Conservation (phyloP, 305 asterid species). For the Solanum hybrid region DNA sequence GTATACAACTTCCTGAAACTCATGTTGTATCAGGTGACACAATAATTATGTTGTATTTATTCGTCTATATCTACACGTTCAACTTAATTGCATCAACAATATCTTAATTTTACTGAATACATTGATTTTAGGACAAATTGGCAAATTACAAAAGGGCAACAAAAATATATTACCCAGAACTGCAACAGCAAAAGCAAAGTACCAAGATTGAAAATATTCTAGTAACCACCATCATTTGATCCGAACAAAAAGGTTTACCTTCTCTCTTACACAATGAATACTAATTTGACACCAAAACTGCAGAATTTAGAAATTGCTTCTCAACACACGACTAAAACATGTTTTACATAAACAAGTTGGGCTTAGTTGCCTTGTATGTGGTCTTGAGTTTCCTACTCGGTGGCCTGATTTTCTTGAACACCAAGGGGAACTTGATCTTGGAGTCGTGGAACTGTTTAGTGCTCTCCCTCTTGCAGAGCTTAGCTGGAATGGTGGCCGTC, state of each 20-base stretch:
- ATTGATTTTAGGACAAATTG: background rate
- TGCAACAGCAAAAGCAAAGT: background rate
- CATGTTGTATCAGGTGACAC: background rate
- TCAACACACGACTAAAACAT: background rate
- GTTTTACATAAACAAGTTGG: conserved; percentile 15
- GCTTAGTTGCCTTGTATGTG: conserved; percentile 14
- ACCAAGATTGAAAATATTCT: background rate
- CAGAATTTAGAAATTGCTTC: background rate
- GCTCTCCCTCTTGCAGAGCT: conserved; percentile 19
- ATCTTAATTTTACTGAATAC: background rate
- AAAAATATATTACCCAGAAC: background rate
- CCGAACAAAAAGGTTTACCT: background rate
- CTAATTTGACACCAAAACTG: background rate
- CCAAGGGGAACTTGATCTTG: conserved; percentile 15
- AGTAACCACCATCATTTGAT: background rate
- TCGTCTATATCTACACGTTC: background rate
- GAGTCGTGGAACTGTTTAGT: conserved; percentile 16
- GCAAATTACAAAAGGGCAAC: background rate
- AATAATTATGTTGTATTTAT: background rate
- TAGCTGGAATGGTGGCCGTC: conserved; percentile 14
- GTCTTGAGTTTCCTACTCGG: conserved; percentile 15
- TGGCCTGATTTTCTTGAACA: conserved; percentile 14
- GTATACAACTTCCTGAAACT: background rate
- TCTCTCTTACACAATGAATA: background rate
- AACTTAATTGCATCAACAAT: background rate